Evolutionary conservation across 2,329 filamentous ascomycete species (phyloP).

Genomic region (Grosmannia clavigera): DNA sequence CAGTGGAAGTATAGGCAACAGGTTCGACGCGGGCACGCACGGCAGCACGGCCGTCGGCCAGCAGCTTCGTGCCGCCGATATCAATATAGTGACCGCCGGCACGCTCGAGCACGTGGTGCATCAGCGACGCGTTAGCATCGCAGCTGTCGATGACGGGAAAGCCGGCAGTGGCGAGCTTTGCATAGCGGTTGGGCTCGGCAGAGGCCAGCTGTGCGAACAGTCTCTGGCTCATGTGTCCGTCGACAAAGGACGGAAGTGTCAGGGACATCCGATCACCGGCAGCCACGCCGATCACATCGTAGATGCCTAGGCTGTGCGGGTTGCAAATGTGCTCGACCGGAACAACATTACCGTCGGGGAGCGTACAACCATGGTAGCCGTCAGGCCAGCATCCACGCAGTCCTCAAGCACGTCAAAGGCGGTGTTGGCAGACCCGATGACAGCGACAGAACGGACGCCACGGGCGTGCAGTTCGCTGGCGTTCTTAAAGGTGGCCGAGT

Average conservation of each 20-base stretch:
- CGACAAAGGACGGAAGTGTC: constrained; percentile 1
- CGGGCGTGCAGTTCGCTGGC: neutral
- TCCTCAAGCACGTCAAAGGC: constrained; percentile 5
- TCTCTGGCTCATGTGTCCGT: neutral
- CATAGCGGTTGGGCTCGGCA: constrained; percentile 1
- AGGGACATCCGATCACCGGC: neutral
- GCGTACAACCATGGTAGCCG: constrained; percentile 1
- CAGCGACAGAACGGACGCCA: neutral
- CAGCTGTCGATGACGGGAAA: constrained; percentile 1
- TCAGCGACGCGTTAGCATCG: neutral
- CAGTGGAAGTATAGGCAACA: neutral
- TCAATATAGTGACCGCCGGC: constrained; percentile 3
- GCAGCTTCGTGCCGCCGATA: neutral
- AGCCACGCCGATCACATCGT: neutral
- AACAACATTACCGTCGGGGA: neutral
- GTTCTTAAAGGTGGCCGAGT: neutral
- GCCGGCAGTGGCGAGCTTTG: neutral
- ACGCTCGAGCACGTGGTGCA: neutral
- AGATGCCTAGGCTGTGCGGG: constrained; percentile 1
- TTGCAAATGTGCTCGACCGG: constrained; percentile 2
- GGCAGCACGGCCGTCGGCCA: neutral
- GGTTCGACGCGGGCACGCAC: constrained; percentile 1
- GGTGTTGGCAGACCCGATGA: constrained; percentile 5
- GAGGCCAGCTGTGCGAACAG: neutral
- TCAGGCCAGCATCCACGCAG: neutral